Evolutionary conservation across 345 rosid species (phyloP), one percentile per base, ranked within the genome.

Genomic region (Gossypium australe): DNA sequence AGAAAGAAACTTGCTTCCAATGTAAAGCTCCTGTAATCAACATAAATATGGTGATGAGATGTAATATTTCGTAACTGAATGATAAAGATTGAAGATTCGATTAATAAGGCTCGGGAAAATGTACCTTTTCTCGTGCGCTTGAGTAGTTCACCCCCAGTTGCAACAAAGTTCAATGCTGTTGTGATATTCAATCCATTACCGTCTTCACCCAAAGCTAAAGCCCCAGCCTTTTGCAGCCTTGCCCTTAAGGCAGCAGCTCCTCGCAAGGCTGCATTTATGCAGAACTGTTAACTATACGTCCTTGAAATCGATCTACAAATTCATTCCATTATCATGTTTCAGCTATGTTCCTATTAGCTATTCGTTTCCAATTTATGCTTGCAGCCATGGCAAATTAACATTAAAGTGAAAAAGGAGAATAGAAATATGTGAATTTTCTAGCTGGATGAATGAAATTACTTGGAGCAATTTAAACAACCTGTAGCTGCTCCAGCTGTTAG

Each of bases 61-160:
- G 60, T 45, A 61, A n/a, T 70, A 13, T 25, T 22, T 67, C 16
- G 20, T 25, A 63, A 49, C 18, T 17, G 14, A 51, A 64, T 22
- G 11, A 12, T 74, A 9, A 14, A 16, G 75, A 9, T n/a, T 18
- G 45, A 52, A 16, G 38, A 13, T 58, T 16, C 20, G 34, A 34
- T 53, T 17, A 20, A 63, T 68, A 63, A 61, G 20, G 49, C 27
- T 47, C 20, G 53, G 25, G 27, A 25, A 78, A 20, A n/a, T 71
- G n/a, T 80, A 94, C 98, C 98, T 92, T 94, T 90, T 79, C 98
- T 89, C 51, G 98, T 94, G 41, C 92, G 91, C 85, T 94, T 94
- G 61, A 94, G 89, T 63, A 94, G 93, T 75, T 92, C 97, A 64
- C 89, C 98, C n/a, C 98, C 97, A 72, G 75, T 84, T 24, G 89